Base-by-base conservation (phyloP, 805 yeast species). In the Maudiozyma bulderi region DNA sequence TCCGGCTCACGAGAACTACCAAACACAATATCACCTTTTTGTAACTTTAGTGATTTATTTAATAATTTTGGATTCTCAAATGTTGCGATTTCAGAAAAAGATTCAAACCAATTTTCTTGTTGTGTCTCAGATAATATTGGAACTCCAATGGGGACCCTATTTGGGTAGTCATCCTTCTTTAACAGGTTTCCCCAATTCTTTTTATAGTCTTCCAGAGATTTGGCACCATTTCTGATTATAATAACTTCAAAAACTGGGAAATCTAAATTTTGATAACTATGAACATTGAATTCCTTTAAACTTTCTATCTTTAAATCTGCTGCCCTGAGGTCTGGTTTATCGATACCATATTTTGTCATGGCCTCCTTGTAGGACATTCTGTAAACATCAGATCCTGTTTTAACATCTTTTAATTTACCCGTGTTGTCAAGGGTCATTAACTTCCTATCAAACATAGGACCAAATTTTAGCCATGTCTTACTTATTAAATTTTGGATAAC, bases 271-370 rank as follows among this genome's bases (percentile, higher is more conserved):
- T 72, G 65, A 13, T 59, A 58, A 2, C 71, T 61, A 20, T 52
- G 54, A 0, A 52, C 60, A 26, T 75, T 73, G 48, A 57, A 71
- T 4, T 62, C 64, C 1, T 76, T 66, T n/a, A 88, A 53, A 48
- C 77, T 73, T 1, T 57, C 50, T 40, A 88, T 76, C 34, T 72
- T 61, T 33, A 87, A 54, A 1, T 69, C 60, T 0, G 85, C 82
- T 4, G 66, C 65, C 52, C 97, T 73, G 54, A 93, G 67, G 64
- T 93, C 98, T 0, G 99, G 99, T 64, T 93, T 93, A 62, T 93
- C 99, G 46, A 90, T 85, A 13, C 99, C 99, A 60, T 80, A 93
- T 15, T 67, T 71, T 1, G 77, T 61, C 65, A 93, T 72, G 0
- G 88, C 96, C 3, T 86, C 83, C 0, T 64, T 55, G 59, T 93